Evolutionary conservation across 148 eudicot genomes (phyloP), one percentile per base, ranked within the genome.

Genomic region (Salicornia ramosissima): DNA sequence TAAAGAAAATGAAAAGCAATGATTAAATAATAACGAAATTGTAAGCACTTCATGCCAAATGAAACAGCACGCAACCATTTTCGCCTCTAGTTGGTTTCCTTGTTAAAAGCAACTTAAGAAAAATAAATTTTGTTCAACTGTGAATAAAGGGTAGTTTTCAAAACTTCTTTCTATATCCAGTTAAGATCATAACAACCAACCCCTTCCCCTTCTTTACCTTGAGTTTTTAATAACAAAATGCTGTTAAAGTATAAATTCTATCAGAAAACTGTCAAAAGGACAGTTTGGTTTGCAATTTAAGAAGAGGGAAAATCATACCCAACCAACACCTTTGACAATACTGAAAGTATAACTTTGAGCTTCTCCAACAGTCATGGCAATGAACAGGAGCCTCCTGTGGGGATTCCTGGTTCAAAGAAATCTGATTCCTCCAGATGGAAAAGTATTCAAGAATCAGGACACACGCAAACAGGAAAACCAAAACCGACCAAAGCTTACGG

Each of bases 301-400:
- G n/a, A 63, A n/a, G 46, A 68, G 50, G 10, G 61, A 12, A 36
- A 64, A 72, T 51, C 70, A 65, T 95, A 95, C 99, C 99, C 29
- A 91, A 79, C 99, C 99, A 95, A 82, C 99, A 95, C 34, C 72
- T 78, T 78, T 58, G 75, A 74, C 99, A 95, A 74, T 76, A 89
- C 65, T 81, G 78, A 74, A 86, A 92, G 77, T 84, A 68, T 28
- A 67, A 64, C 74, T 82, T 83, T 67, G 97, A 87, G 77, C 53
- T 85, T 74, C 69, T 83, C 91, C 90, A 91, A 84, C 99, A 95
- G 69, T 87, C 96, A 83, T 89, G 96, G 77, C 99, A 95, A 69
- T 49, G 84, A 65, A 84, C 73, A 76, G 75, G 24, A 68, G 75
- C 76, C 51, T 78, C 81, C 72, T 40, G 70, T 21, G 72, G 42